Conservation (phyloP, 768 basidiomycete species). For the Xerocomus potaroensis region DNA sequence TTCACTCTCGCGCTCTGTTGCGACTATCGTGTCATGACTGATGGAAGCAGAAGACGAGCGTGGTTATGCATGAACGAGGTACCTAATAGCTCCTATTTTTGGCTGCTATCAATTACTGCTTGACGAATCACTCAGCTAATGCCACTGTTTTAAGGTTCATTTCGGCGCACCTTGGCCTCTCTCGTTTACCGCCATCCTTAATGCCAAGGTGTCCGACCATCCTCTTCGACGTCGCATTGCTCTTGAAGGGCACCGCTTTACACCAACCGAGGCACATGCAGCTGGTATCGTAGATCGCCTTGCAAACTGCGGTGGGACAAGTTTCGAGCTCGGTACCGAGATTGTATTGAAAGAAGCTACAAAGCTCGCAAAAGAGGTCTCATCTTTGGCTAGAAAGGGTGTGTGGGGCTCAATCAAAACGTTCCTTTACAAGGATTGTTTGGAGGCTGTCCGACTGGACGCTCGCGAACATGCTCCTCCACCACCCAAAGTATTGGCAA, state of each 20-base stretch:
- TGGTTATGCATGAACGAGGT: conserved; percentile 96
- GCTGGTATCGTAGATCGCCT: conserved; percentile 69
- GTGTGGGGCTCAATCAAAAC: conserved; percentile 74
- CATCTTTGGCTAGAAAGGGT: conserved; percentile 49
- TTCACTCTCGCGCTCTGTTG: conserved; percentile 76
- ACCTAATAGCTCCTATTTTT: not conserved
- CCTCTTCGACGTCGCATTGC: conserved; percentile 64
- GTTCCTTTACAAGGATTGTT: conserved; percentile 52
- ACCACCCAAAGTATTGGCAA: conserved; percentile 7
- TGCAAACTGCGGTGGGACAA: conserved; percentile 24
- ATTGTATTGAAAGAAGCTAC: conserved; percentile 60
- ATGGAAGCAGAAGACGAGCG: conserved; percentile 69
- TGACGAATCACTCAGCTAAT: not conserved
- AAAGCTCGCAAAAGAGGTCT: conserved; percentile 53
- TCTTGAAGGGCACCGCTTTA: conserved; percentile 77
- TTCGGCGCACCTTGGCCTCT: conserved; percentile 81
- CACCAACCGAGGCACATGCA: conserved; percentile 62
- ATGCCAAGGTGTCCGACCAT: conserved; percentile 59
- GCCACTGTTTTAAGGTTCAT: conserved; percentile 46
- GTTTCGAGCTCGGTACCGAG: conserved; percentile 53
- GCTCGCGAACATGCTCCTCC: conserved; percentile 9
- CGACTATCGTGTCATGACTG: conserved; percentile 88
- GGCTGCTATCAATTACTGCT: not conserved
- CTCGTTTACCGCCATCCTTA: conserved; percentile 61
- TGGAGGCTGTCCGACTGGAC: conserved; percentile 37